Base-by-base conservation (phyloP, 2,329 filamentous ascomycete species). In the Cordyceps fumosorosea region DNA sequence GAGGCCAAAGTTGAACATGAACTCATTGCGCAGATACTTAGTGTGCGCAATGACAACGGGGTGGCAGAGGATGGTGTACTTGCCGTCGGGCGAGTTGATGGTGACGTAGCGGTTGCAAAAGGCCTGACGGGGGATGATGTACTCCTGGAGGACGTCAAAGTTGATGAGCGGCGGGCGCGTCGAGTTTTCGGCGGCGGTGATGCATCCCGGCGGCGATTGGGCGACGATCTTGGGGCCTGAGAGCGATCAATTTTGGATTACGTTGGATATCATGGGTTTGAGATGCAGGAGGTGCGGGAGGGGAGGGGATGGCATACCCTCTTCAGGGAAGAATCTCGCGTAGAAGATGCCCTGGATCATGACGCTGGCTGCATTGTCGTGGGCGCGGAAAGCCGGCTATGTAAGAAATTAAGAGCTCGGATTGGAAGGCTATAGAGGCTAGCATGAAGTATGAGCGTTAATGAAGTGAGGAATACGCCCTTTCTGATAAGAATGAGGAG, bases 1-100 rank as follows among this genome's bases (percentile, higher is more conserved):
- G 51, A 98, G 80, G 63, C 91, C 92, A 72, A 98, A 96, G 75
- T 98, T 98, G 84, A 98, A 99, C 72, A 97, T 96, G 80, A 97
- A 98, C 75, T 96, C 91, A 76, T 96, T 96, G 63, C 95, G 88
- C 70, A 89, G 86, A 71, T 98, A 96, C 67, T 89, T 88, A 61
- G 87, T 83, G 66, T 92, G 85, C 57, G 89, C 86, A 71, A 98
- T 91, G 72, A 91, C 93, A 59, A 98, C 89, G 0, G 95, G 95
- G 69, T 92, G 91, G 18, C 93, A 91, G 40, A 99, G 82, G 61
- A 99, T 86, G 63, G 88, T 86, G 74, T 93, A 89, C 66, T 84
- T 84, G 67, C 81, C 80, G 61, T 85, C 83, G 0, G 85, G 84
- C 52, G 90, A 89, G 73, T 88, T 88, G 62, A 96, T 88, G 32